phyloP scores from a whole-genome alignment of 768 basidiomycete species.

The Rhizopogon salebrosus region DNA sequence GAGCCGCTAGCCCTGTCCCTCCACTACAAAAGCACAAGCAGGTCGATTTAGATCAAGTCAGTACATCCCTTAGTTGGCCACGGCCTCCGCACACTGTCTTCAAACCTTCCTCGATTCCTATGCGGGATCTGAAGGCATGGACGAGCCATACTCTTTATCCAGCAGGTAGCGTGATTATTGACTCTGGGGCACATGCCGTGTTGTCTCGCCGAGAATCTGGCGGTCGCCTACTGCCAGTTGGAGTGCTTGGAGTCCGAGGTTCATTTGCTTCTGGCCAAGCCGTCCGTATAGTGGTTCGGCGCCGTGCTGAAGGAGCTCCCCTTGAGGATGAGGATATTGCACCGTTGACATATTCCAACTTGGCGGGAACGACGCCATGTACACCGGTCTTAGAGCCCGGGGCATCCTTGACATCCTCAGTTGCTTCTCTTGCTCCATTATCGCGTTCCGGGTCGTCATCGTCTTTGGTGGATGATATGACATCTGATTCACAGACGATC shows the following conservation, averaged over 20 bases:
- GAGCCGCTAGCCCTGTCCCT: constrained; percentile 20
- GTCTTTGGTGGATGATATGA: constrained; percentile 23
- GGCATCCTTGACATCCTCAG: constrained; percentile 39
- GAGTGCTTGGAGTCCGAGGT: constrained; percentile 83
- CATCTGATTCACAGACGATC: constrained; percentile 16
- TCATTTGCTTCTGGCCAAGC: constrained; percentile 94
- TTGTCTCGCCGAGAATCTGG: constrained; percentile 83
- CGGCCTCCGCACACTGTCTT: constrained; percentile 90
- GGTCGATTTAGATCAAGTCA: constrained; percentile 21
- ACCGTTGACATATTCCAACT: constrained; percentile 40
- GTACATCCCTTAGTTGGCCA: constrained; percentile 15
- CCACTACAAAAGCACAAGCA: constrained; percentile 10
- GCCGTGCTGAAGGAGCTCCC: constrained; percentile 19
- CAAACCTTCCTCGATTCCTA: constrained; percentile 61
- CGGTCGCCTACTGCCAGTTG: constrained; percentile 86
- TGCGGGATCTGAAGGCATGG: constrained; percentile 91
- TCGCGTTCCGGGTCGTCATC: constrained; percentile 35
- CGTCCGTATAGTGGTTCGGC: constrained; percentile 70
- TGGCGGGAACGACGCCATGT: constrained; percentile 8
- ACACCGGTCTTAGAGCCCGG: constrained; percentile 47
- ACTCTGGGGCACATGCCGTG: constrained; percentile 83
- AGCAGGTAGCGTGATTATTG: constrained; percentile 84
- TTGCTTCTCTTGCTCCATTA: constrained; percentile 41
- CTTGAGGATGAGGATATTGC: constrained; percentile 22
- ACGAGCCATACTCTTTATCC: constrained; percentile 92